Conservation (phyloP, 495 filamentous ascomycete genomes). For the Neurospora sp. region DNA sequence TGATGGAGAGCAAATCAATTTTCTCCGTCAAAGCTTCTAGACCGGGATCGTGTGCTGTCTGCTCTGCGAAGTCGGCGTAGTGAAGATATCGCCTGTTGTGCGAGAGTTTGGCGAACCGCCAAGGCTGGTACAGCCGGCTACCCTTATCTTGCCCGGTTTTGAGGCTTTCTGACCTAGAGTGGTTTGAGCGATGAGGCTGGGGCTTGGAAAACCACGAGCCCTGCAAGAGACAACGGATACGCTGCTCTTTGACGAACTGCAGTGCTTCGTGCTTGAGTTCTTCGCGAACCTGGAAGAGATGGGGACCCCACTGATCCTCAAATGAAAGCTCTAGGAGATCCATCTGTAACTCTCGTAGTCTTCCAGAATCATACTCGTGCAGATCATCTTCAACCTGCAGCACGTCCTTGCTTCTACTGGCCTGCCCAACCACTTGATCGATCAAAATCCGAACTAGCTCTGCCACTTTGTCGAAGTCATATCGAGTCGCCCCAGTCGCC, state of each 20-base stretch:
- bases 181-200: slow-evolving; percentile 11
- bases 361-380: slow-evolving; percentile 65
- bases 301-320: slow-evolving; percentile 88
- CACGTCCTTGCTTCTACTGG: slow-evolving; percentile 74
- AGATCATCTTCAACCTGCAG: slow-evolving; percentile 84
- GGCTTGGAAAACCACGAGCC: slow-evolving; percentile 82
- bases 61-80: slow-evolving; percentile 73
- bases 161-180: background rate
- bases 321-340: slow-evolving; percentile 83
- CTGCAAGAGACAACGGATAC: slow-evolving; percentile 80
- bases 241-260: slow-evolving; percentile 94
- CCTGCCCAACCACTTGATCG: slow-evolving; percentile 81
- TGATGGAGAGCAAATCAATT: slow-evolving; percentile 80
- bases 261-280: slow-evolving; percentile 85
- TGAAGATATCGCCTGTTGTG: slow-evolving; percentile 88
- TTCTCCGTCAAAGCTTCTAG: slow-evolving; percentile 70
- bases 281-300: slow-evolving; percentile 82
- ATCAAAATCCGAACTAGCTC: slow-evolving; percentile 87
- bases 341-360: slow-evolving; percentile 86
- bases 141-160: slow-evolving; percentile 12
- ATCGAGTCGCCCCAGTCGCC: slow-evolving; percentile 65
- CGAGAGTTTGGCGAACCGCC: slow-evolving; percentile 80
- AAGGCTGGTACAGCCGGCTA: slow-evolving; percentile 36
- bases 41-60: slow-evolving; percentile 53
- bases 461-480: slow-evolving; percentile 87